Evolutionary conservation across 768 basidiomycete species (phyloP), one percentile per base, ranked within the genome.

Genomic region (Russula virescens): DNA sequence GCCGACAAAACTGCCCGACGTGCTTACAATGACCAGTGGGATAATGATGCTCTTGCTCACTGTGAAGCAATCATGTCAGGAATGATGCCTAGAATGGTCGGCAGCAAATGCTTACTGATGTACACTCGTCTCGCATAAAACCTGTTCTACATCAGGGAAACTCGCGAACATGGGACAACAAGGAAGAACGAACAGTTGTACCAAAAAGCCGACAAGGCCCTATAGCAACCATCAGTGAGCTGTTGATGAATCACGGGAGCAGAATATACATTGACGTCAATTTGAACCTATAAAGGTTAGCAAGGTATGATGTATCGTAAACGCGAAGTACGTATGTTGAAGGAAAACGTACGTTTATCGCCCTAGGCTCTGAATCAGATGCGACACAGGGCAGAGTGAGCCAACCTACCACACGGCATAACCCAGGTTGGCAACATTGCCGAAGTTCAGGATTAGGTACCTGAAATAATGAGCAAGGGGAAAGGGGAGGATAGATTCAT

Each of bases 391-490:
- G 10, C 5, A 26, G 11, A 43, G 10, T 25, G 26, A 23, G 28
- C 25, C 21, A 6, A 68, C 75, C 60, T 55, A 81, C 81, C 81
- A 81, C 52, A 73, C 75, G 25, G 75, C 73, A 19, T 71, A 71
- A 21, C 61, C 47, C 34, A 82, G 69, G 19, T 75, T 76, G 1
- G 66, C 65, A 18, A 71, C 66, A 49, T 80, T 75, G 34, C 72
- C 66, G 68, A 75, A 81, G 59, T 81, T 80, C 34, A 75, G 69
- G 28, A 83, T 71, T 49, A 83, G 72, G 67, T 80, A 80, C 74
- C 81, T 82, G 55, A 4, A 11, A 35, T 42, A 19, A 25, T 58
- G 28, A 31, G 28, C 25, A 45, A 4, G 50, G 23, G 40, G 25
- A 13, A 25, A 25, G 14, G 21, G 10, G 18, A 11, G 25, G 21